Conservation (phyloP, 2,329 filamentous ascomycete species). For the Ophiostoma quercus region DNA sequence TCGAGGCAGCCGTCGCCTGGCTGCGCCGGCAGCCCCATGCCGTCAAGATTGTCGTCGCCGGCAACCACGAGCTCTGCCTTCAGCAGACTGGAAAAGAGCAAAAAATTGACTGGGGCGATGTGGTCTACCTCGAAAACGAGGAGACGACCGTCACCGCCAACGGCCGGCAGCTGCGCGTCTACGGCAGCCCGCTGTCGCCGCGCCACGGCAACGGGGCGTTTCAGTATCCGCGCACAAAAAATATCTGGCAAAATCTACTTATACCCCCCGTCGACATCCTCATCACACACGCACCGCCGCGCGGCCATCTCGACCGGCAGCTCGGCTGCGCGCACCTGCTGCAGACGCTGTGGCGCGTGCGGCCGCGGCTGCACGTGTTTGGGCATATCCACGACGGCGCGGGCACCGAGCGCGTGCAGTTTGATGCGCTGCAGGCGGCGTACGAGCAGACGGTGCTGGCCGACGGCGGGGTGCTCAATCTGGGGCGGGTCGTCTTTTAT, state of each 20-base stretch:
- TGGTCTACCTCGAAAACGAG: neutral
- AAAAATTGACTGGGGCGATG: neutral
- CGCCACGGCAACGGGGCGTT: neutral
- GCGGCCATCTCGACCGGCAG: neutral
- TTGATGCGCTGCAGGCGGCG: conserved; percentile 22
- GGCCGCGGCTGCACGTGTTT: conserved; percentile 36
- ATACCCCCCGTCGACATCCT: neutral
- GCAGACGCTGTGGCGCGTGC: conserved; percentile 33
- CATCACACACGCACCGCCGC: neutral
- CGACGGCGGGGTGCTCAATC: neutral
- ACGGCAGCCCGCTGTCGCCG: neutral
- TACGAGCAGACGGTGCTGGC: conserved; percentile 17
- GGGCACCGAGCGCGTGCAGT: conserved; percentile 22
- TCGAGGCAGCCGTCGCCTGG: conserved; percentile 39
- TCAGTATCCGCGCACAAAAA: neutral
- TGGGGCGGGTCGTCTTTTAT: neutral
- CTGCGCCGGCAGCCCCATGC: conserved; percentile 37
- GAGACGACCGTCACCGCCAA: neutral
- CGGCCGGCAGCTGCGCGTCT: neutral
- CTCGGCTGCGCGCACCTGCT: neutral
- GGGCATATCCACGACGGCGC: conserved; percentile 36
- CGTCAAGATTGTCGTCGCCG: conserved; percentile 44
- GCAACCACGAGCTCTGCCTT: conserved; percentile 35
- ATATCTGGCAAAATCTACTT: neutral
- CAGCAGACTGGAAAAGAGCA: too few relatives aligned